phyloP scores from a whole-genome alignment of 2,329 filamentous ascomycete species.

The Talaromyces sp. region DNA sequence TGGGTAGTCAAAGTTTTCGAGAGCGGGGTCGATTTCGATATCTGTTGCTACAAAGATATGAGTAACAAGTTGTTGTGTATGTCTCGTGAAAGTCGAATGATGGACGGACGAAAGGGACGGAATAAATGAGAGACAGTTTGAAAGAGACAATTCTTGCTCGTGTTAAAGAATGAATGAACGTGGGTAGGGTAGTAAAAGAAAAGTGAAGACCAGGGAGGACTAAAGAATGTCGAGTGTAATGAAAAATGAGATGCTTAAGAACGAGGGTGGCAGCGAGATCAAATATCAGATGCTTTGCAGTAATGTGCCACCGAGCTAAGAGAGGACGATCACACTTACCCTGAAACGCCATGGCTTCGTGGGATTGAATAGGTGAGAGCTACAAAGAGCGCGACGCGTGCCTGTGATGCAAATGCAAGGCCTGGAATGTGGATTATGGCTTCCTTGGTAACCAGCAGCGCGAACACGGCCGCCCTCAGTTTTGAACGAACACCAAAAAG shows the following conservation, averaged over 20 bases:
- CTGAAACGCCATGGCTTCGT: constrained; percentile 36
- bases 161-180: constrained; percentile 21
- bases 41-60: constrained; percentile 28
- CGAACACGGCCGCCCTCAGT: constrained; percentile 23
- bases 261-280: constrained; percentile 36
- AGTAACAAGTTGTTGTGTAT: constrained; percentile 18
- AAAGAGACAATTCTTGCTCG: constrained; percentile 16
- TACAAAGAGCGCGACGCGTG: constrained; percentile 35
- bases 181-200: constrained; percentile 17
- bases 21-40: constrained; percentile 26
- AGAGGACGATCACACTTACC: constrained; percentile 37
- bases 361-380: constrained; percentile 25
- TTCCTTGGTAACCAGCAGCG: constrained; percentile 37
- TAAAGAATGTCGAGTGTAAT: constrained; percentile 27
- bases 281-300: constrained; percentile 39
- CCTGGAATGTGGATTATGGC: constrained; percentile 42
- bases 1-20: constrained; percentile 27
- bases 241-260: constrained; percentile 19
- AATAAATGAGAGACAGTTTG: constrained; percentile 8
- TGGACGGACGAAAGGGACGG: constrained; percentile 18
- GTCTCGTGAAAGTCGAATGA: constrained; percentile 19
- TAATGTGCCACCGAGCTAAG: constrained; percentile 27
- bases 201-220: constrained; percentile 22
- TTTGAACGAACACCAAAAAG: constrained; percentile 12
- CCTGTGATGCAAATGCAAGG: constrained; percentile 36